phyloP scores from a whole-genome alignment of 1,284 basidiomycete genomes.

The Sporisorium reilianum region DNA sequence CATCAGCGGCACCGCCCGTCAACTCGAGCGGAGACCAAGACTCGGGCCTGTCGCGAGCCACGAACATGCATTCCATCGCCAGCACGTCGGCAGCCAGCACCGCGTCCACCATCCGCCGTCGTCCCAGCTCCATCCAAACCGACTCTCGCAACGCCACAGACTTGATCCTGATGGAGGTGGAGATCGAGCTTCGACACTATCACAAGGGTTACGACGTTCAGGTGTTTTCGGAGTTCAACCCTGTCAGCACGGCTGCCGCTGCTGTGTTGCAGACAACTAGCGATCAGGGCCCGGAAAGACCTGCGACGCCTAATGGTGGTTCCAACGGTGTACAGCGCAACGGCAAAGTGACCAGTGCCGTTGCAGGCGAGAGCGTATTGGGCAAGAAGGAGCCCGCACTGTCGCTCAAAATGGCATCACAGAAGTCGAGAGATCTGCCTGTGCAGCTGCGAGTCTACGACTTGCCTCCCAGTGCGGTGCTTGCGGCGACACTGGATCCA shows the following conservation, averaged over 20 bases:
- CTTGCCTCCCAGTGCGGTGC: slow-evolving; percentile 65
- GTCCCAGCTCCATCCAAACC: slow-evolving; percentile 47
- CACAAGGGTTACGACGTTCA: slow-evolving; percentile 63
- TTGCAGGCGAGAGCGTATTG: neutral
- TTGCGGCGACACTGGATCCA: slow-evolving; percentile 64
- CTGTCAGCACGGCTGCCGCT: neutral
- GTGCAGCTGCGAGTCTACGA: slow-evolving; percentile 57
- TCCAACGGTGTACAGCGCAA: neutral
- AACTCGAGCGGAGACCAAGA: slow-evolving; percentile 30
- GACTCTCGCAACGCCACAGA: slow-evolving; percentile 48
- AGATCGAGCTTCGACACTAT: slow-evolving; percentile 66
- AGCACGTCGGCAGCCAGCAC: slow-evolving; percentile 32
- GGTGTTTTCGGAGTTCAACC: slow-evolving; percentile 46
- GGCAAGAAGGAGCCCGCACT: neutral
- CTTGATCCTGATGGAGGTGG: slow-evolving; percentile 59
- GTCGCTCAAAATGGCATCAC: slow-evolving; percentile 35
- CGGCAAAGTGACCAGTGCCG: slow-evolving; percentile 1
- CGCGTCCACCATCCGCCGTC: slow-evolving; percentile 36
- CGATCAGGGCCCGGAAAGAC: neutral
- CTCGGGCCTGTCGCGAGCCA: slow-evolving; percentile 41
- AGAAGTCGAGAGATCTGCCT: slow-evolving; percentile 49
- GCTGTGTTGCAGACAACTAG: neutral
- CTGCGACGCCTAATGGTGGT: slow-evolving; percentile 12
- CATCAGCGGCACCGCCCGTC: slow-evolving; percentile 28
- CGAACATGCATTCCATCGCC: slow-evolving; percentile 50